Evolutionary conservation across 805 yeast genomes (phyloP).

Genomic region (Kodamaea leandrae): DNA sequence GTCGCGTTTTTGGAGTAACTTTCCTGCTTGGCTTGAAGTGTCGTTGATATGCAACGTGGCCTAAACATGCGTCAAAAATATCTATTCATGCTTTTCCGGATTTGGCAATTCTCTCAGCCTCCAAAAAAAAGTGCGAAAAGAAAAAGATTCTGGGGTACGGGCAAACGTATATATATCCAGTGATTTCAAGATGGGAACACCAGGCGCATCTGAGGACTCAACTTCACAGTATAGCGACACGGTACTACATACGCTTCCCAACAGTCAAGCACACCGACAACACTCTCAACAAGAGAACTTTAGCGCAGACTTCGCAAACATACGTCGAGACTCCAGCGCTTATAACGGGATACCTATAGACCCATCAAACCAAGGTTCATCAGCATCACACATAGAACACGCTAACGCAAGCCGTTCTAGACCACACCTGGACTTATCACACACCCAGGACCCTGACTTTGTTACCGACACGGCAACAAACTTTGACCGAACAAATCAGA

Average conservation of each 20-base stretch:
- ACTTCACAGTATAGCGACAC: not conserved
- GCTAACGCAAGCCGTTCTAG: no score
- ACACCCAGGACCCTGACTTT: no score
- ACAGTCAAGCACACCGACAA: no score
- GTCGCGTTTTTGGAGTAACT: not conserved
- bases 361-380: no score
- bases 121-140: conserved; percentile 1
- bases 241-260: no score
- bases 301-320: no score
- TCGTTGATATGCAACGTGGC: conserved; percentile 1
- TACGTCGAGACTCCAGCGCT: no score
- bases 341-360: no score
- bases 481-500: no score
- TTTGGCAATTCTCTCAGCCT: conserved; percentile 3
- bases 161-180: not conserved
- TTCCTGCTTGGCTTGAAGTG: not conserved
- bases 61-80: conserved; percentile 1
- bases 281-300: not conserved
- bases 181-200: not conserved
- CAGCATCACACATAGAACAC: no score
- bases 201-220: not conserved
- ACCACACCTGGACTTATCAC: no score
- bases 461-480: no score
- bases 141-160: conserved; percentile 3
- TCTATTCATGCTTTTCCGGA: not conserved